phyloP scores from a whole-genome alignment of 2,329 filamentous ascomycete species.

The Endoconidiophora laricicola region DNA sequence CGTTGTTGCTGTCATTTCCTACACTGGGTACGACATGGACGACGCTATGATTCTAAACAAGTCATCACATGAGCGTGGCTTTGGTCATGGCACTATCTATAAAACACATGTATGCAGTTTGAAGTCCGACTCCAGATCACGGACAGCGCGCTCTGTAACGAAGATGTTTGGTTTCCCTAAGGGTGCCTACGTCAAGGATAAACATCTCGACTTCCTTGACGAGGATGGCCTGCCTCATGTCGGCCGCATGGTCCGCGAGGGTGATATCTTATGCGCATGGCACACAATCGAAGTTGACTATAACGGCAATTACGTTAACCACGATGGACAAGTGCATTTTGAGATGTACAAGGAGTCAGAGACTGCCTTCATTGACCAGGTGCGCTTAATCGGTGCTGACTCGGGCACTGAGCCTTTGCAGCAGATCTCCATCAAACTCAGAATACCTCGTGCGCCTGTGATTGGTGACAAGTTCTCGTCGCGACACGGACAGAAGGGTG shows the following conservation, averaged over 20 bases:
- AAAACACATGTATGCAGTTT: constrained; percentile 89
- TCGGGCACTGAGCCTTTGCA: constrained; percentile 69
- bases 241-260: constrained; percentile 60
- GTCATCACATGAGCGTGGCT: constrained; percentile 85
- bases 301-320: constrained; percentile 62
- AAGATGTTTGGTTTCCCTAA: constrained; percentile 89
- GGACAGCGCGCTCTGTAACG: constrained; percentile 49
- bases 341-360: constrained; percentile 92
- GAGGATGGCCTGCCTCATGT: constrained; percentile 74
- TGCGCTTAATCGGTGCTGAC: constrained; percentile 77
- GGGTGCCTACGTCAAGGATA: constrained; percentile 51
- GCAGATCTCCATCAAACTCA: constrained; percentile 80
- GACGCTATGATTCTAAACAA: constrained; percentile 99
- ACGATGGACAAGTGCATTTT: constrained; percentile 71
- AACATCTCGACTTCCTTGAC: constrained; percentile 58
- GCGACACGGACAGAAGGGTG: constrained; percentile 95
- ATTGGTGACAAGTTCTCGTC: constrained; percentile 99
- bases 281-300: constrained; percentile 75
- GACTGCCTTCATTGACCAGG: constrained; percentile 77
- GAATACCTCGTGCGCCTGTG: constrained; percentile 73
- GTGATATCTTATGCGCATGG: constrained; percentile 75
- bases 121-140: constrained; percentile 57
- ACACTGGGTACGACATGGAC: constrained; percentile 99
- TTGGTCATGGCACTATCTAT: constrained; percentile 91
- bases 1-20: constrained; percentile 92